A percentile compares a stretch with the other conserved stretches of the same genome.
Evolutionary conservation across 2,329 filamentous ascomycete species (phyloP).

Genomic region (Alternaria viburni): DNA sequence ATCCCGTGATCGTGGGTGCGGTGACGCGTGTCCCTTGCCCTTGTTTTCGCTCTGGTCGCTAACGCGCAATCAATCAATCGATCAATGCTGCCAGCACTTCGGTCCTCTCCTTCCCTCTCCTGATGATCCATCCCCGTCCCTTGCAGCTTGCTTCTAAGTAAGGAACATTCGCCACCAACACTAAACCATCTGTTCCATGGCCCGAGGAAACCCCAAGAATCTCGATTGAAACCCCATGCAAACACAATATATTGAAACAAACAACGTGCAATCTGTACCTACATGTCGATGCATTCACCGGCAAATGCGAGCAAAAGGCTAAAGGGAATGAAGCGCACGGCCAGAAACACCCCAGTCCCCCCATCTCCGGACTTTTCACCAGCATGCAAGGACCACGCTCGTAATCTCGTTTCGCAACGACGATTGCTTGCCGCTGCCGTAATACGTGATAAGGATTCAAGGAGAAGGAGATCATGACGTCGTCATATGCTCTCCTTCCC

Average conservation of each 20-base stretch:
- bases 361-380: constrained; percentile 8
- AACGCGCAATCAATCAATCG: background rate
- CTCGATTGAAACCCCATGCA: background rate
- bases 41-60: background rate
- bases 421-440: constrained; percentile 1
- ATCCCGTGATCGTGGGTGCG: background rate
- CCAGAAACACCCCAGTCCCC: constrained; percentile 4
- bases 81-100: background rate
- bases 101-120: background rate
- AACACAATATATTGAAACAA: constrained; percentile 11
- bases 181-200: background rate
- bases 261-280: constrained; percentile 2
- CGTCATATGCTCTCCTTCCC: background rate
- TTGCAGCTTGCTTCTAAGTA: constrained; percentile 4
- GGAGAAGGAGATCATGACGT: constrained; percentile 10
- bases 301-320: background rate
- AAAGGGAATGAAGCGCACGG: constrained; percentile 4
- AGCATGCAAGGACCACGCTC: constrained; percentile 1
- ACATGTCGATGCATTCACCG: background rate
- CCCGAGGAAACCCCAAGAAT: background rate
- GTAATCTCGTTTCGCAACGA: constrained; percentile 9
- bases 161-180: background rate
- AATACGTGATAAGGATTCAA: constrained; percentile 10
- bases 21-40: constrained; percentile 9
- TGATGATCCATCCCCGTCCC: constrained; percentile 1